Evolutionary conservation across 306 rosid species (phyloP).

Genomic region (Echinosophora koreensis): DNA sequence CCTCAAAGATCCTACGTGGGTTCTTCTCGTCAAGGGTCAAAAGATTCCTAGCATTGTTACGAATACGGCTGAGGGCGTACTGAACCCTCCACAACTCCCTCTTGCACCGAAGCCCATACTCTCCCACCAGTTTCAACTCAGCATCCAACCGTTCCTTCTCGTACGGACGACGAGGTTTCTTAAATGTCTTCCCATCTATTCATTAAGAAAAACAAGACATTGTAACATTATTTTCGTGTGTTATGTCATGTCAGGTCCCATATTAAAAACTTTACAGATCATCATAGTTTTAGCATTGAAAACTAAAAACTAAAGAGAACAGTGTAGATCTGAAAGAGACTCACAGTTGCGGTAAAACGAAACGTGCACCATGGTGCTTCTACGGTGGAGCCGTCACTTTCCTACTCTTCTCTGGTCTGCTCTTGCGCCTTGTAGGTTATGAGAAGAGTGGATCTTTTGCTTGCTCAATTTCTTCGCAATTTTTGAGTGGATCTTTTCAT

Average conservation of each 20-base stretch:
- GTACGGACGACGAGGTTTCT: conserved; percentile 76
- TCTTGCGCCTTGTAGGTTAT: not conserved
- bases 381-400: conserved; percentile 32
- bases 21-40: conserved; percentile 70
- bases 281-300: not conserved
- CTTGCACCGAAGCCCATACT: conserved; percentile 65
- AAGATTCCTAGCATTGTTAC: conserved; percentile 63
- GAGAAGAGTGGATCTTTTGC: not conserved
- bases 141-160: conserved; percentile 76
- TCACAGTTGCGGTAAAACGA: conserved; percentile 62
- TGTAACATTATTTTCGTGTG: no score
- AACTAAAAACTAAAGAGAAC: not conserved
- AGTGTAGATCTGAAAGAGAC: not conserved
- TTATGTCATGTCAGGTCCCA: no score
- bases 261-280: no score
- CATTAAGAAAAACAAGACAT: not conserved
- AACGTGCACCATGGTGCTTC: conserved; percentile 64
- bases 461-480: not conserved
- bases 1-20: conserved; percentile 66
- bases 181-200: conserved; percentile 71
- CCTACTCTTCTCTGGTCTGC: not conserved
- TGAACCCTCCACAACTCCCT: conserved; percentile 68
- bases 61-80: conserved; percentile 62
- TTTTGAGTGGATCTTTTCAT: no score
- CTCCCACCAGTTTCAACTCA: conserved; percentile 65